Percentiles rank a stretch among this genome's conserved stretches.
Evolutionary conservation across 441 rosid genomes (phyloP).

Genomic region (Macaranga tanarius): DNA sequence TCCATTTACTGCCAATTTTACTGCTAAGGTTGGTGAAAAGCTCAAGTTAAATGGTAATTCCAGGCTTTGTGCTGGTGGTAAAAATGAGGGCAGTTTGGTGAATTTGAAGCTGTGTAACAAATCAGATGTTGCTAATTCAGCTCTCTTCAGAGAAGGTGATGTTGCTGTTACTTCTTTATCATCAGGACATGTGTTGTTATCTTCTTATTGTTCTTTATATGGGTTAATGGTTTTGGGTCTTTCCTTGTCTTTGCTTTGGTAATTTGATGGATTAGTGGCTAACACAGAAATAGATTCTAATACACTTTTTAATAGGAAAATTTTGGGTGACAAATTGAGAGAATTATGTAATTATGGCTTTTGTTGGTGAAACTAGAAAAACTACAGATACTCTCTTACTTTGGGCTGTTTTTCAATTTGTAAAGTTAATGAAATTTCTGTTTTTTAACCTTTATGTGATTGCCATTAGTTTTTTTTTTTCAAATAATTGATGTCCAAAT

Average conservation of each 20-base stretch:
- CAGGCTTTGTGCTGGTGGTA: conserved; percentile 33
- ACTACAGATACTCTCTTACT: conserved; percentile 9
- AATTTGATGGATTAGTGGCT: background rate
- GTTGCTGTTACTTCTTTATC: conserved; percentile 21
- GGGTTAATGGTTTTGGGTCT: conserved; percentile 22
- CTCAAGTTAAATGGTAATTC: conserved; percentile 56
- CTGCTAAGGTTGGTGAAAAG: conserved; percentile 41
- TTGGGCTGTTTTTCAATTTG: background rate
- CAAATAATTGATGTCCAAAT: too few relatives aligned
- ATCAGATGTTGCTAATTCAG: conserved; percentile 30
- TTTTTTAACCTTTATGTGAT: too few relatives aligned
- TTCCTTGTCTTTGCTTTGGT: conserved; percentile 19
- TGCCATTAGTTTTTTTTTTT: background rate
- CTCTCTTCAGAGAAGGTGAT: conserved; percentile 16
- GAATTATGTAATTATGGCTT: conserved; percentile 21
- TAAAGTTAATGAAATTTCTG: background rate
- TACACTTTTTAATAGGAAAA: conserved; percentile 5
- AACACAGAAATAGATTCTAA: conserved; percentile 18
- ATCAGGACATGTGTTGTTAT: conserved; percentile 4
- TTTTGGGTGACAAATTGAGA: conserved; percentile 1
- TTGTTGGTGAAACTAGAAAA: conserved; percentile 5
- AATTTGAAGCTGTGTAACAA: conserved; percentile 34
- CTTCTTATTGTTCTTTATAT: conserved; percentile 7
- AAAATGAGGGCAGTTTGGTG: conserved; percentile 18
- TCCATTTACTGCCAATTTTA: conserved; percentile 49